These are phyloP conservation scores for Candida coquimbonensis DNA, from an alignment of 805 yeast species.

Conservation along the genomic window DNA sequence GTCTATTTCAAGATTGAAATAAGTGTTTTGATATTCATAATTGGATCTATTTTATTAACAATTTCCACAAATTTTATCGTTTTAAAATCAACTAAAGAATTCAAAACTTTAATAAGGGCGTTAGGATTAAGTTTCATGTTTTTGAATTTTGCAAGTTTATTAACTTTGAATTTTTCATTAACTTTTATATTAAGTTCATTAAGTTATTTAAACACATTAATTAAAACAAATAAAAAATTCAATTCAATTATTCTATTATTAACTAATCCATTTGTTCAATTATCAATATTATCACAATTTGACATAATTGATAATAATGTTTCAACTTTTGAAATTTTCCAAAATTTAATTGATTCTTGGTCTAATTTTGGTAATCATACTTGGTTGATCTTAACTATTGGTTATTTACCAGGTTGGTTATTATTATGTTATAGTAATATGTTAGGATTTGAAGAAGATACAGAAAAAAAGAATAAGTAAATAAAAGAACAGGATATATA, in stretches of 20 bases:
- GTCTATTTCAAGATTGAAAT: conserved; percentile 11
- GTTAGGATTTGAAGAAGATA: not conserved
- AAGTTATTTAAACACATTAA: conserved; percentile 70
- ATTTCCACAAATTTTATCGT: conserved; percentile 15
- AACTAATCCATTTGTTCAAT: conserved; percentile 47
- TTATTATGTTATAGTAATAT: conserved; percentile 25
- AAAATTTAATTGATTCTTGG: conserved; percentile 58
- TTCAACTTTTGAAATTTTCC: conserved; percentile 25
- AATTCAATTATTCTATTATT: conserved; percentile 31
- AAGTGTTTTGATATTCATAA: conserved; percentile 11
- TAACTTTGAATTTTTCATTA: conserved; percentile 80
- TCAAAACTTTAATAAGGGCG: conserved; percentile 28
- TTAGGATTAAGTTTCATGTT: conserved; percentile 56
- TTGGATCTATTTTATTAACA: conserved; percentile 13
- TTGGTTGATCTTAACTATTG: conserved; percentile 64
- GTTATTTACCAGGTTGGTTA: conserved; percentile 85
- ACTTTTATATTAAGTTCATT: conserved; percentile 64
- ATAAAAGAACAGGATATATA: not conserved
- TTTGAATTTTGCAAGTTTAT: conserved; percentile 59
- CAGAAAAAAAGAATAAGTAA: conserved; percentile 7
- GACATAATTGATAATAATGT: conserved; percentile 16
- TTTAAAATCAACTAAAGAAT: conserved; percentile 5
- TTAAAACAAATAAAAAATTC: conserved; percentile 22
- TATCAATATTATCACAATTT: conserved; percentile 25
- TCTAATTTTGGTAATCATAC: conserved; percentile 73